Evolutionary conservation across 176 grass and related monocot genomes (phyloP).

Genomic region (Juncus effusus): DNA sequence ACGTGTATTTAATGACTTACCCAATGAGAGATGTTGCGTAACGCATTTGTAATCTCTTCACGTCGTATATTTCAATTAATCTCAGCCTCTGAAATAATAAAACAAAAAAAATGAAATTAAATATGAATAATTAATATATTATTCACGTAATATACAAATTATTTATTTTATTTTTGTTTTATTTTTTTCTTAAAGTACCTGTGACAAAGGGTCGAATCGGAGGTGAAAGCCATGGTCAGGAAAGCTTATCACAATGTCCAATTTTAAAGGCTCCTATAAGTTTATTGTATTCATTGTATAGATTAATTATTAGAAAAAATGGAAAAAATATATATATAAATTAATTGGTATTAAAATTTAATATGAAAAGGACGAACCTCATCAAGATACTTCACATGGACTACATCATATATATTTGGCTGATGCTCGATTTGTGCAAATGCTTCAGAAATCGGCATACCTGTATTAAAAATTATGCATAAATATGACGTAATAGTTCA

Average conservation of each 20-base stretch:
- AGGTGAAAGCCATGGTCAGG: slow-evolving; percentile 93
- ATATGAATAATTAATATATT: not conserved
- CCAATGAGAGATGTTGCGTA: slow-evolving; percentile 88
- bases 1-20: slow-evolving; percentile 38
- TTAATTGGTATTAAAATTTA: not conserved
- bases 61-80: slow-evolving; percentile 90
- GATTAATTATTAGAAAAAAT: not conserved
- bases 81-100: slow-evolving; percentile 29
- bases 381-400: slow-evolving; percentile 87
- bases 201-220: slow-evolving; percentile 93
- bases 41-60: slow-evolving; percentile 86
- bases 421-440: slow-evolving; percentile 82
- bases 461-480: slow-evolving; percentile 33
- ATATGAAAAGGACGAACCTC: slow-evolving; percentile 51
- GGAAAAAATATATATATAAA: not conserved
- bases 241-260: slow-evolving; percentile 94
- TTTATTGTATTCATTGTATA: not conserved
- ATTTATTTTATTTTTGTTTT: not conserved
- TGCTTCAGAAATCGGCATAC: slow-evolving; percentile 92
- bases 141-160: slow-evolving; percentile 8
- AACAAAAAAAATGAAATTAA: not conserved
- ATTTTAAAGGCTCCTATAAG: slow-evolving; percentile 74
- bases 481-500: slow-evolving; percentile 25
- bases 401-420: slow-evolving; percentile 82
- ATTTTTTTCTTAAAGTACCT: slow-evolving; percentile 40